Percentiles rank a stretch among this genome's conserved stretches.
These are phyloP conservation scores for Kondoa subrosea DNA, from an alignment of 768 basidiomycete genomes.

Conservation along the genomic window DNA sequence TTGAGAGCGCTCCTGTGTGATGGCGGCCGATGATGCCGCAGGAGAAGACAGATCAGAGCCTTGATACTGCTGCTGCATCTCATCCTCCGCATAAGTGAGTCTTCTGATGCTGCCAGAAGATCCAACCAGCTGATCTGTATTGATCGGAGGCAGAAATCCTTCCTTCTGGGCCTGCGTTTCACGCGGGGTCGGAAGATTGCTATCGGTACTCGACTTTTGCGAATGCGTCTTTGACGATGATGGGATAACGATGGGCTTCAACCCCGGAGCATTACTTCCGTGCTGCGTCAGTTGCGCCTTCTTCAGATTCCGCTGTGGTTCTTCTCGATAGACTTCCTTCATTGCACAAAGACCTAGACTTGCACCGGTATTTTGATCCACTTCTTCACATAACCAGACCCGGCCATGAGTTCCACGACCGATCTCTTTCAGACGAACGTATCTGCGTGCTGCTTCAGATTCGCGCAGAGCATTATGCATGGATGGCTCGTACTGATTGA, in stretches of 20 bases:
- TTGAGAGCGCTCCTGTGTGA: no score
- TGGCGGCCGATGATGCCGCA: background rate
- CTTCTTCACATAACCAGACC: slow-evolving; percentile 57
- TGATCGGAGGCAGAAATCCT: background rate
- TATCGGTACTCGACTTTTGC: background rate
- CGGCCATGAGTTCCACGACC: slow-evolving; percentile 82
- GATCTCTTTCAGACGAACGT: slow-evolving; percentile 49
- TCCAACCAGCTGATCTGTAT: background rate
- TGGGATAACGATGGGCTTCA: background rate
- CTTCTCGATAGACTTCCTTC: slow-evolving; percentile 20
- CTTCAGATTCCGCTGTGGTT: slow-evolving; percentile 21
- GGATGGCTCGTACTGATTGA: slow-evolving; percentile 89
- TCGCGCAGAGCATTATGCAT: background rate
- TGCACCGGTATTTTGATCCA: slow-evolving; percentile 31
- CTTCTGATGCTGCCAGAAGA: background rate
- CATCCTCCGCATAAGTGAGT: background rate
- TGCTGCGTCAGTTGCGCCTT: slow-evolving; percentile 39
- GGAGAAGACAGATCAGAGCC: background rate
- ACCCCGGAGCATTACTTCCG: background rate
- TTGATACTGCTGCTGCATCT: background rate
- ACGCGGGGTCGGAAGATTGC: background rate
- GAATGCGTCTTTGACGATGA: background rate
- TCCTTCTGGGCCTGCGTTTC: no score
- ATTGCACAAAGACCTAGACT: slow-evolving; percentile 25
- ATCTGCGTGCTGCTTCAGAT: slow-evolving; percentile 6